Conservation (phyloP, 2,329 filamentous ascomycete genomes). For the Alternaria tenuissima region DNA sequence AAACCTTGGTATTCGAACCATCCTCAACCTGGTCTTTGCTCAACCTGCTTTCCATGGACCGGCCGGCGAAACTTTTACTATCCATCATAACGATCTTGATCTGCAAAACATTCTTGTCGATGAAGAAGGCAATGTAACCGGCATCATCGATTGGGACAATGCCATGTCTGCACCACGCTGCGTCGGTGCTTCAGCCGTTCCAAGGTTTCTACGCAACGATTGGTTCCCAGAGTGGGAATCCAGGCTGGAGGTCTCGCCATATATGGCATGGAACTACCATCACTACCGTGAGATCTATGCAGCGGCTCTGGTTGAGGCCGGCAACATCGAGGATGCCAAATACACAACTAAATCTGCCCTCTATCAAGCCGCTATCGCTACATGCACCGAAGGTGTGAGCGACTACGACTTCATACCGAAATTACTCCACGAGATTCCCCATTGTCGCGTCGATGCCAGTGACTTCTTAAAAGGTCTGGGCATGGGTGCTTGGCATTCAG, state of each 20-base stretch:
- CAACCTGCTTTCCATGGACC: background rate
- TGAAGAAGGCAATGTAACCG: constrained; percentile 21
- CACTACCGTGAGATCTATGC: constrained; percentile 20
- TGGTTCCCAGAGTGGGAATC: constrained; percentile 1
- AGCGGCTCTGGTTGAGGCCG: constrained; percentile 12
- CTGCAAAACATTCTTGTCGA: constrained; percentile 34
- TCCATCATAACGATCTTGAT: constrained; percentile 31
- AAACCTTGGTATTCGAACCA: constrained; percentile 12
- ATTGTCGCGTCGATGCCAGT: background rate
- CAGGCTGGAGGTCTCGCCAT: background rate
- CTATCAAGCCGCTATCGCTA: constrained; percentile 2
- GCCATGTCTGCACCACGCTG: constrained; percentile 20
- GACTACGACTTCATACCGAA: background rate
- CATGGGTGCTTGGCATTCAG: background rate
- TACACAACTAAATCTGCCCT: constrained; percentile 15
- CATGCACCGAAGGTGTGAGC: background rate
- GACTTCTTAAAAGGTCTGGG: background rate
- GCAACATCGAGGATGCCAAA: background rate
- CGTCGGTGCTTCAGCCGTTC: constrained; percentile 5
- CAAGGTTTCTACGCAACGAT: constrained; percentile 19
- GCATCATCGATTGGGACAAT: constrained; percentile 30
- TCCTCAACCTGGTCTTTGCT: constrained; percentile 3
- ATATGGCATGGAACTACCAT: constrained; percentile 6
- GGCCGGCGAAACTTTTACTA: constrained; percentile 24
- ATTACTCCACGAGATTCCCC: constrained; percentile 1